Evolutionary conservation across 140 eudicot genomes (phyloP).

Genomic region (Senecio squalidus): DNA sequence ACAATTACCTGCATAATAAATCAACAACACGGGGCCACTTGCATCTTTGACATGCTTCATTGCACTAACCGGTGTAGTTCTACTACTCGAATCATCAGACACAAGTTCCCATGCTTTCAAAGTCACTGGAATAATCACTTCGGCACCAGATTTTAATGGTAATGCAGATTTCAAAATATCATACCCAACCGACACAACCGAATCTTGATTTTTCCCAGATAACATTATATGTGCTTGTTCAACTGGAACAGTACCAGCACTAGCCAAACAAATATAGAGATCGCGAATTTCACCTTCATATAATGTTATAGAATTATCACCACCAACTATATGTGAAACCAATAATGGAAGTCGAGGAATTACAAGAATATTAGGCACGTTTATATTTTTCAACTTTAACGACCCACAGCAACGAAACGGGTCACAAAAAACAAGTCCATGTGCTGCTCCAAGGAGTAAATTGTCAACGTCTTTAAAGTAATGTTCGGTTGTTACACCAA

Average conservation of each 20-base stretch:
- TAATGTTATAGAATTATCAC: constrained; percentile 72
- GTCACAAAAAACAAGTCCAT: constrained; percentile 90
- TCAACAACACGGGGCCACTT: constrained; percentile 66
- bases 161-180: constrained; percentile 61
- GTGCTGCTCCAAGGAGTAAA: constrained; percentile 86
- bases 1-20: constrained; percentile 73
- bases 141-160: constrained; percentile 93
- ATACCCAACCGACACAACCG: constrained; percentile 59
- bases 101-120: constrained; percentile 89
- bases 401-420: constrained; percentile 86
- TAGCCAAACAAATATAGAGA: constrained; percentile 64
- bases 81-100: constrained; percentile 52
- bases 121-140: constrained; percentile 76
- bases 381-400: constrained; percentile 47
- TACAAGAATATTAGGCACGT: constrained; percentile 62
- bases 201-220: constrained; percentile 90
- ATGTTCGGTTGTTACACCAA: constrained; percentile 89
- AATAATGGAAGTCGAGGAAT: constrained; percentile 78
- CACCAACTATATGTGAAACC: constrained; percentile 76
- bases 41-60: constrained; percentile 62
- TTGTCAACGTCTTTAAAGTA: constrained; percentile 83
- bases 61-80: constrained; percentile 24
- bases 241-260: constrained; percentile 91
- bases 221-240: constrained; percentile 73
- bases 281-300: constrained; percentile 95